Percentiles rank a stretch among this genome's conserved stretches.
phyloP scores from a whole-genome alignment of 768 basidiomycete genomes.

The Russula abietina region DNA sequence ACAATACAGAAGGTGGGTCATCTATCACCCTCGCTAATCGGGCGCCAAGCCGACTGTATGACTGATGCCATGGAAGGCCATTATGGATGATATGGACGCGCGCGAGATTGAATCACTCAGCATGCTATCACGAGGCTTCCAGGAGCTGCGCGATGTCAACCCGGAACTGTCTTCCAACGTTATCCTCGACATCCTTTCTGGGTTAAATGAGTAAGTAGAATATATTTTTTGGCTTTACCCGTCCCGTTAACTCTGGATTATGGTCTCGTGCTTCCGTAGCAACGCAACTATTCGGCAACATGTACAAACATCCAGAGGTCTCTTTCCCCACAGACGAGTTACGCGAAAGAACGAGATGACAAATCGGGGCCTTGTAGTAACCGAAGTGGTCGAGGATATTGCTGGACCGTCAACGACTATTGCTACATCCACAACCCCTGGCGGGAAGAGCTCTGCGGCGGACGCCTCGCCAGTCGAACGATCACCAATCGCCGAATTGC shows the following conservation, averaged over 20 bases:
- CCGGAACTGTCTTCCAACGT: conserved; percentile 82
- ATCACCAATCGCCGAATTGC: too few relatives aligned
- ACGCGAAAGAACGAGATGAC: conserved; percentile 83
- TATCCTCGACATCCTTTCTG: conserved; percentile 82
- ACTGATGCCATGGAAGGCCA: conserved; percentile 42
- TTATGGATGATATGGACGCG: conserved; percentile 80
- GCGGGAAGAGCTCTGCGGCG: too few relatives aligned
- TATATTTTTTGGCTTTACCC: too few relatives aligned
- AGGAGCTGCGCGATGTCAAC: conserved; percentile 76
- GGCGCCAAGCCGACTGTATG: neutral
- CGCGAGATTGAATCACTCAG: conserved; percentile 82
- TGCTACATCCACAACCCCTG: conserved; percentile 36
- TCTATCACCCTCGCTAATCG: conserved; percentile 41
- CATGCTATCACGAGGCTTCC: conserved; percentile 85
- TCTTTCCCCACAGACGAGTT: conserved; percentile 79
- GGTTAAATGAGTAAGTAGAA: conserved; percentile 81
- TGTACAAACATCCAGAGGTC: conserved; percentile 68
- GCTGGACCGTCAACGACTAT: conserved; percentile 1
- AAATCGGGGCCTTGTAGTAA: conserved; percentile 72
- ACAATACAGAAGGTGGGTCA: conserved; percentile 58
- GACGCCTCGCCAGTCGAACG: too few relatives aligned
- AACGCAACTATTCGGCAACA: conserved; percentile 75
- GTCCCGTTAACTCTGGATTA: conserved; percentile 11
- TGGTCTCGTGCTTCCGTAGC: conserved; percentile 45
- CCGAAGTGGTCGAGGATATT: conserved; percentile 67